Percentiles rank a stretch among this genome's conserved stretches.
phyloP scores from a whole-genome alignment of 139 green algal species.

The Raphidocelis subcapitata region DNA sequence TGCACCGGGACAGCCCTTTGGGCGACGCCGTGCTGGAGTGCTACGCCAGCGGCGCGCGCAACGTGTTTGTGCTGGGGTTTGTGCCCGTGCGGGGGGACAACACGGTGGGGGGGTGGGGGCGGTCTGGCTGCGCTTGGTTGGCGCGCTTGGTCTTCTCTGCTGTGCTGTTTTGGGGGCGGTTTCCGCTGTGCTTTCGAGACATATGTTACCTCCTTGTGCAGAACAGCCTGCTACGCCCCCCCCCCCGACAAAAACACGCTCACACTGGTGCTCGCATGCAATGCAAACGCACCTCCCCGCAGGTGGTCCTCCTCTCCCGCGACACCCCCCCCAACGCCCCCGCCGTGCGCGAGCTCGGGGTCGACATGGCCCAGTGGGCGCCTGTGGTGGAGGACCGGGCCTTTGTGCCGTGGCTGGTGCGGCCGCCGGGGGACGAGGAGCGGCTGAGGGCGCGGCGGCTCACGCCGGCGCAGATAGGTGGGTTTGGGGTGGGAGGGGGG shows the following conservation, averaged over 20 bases:
- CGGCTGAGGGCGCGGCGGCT: constrained; percentile 70
- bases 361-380: constrained; percentile 81
- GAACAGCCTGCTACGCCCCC: too few species aligned
- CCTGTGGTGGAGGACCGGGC: constrained; percentile 89
- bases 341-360: constrained; percentile 58
- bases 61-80: constrained; percentile 97
- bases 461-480: constrained; percentile 55
- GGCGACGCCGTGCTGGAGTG: constrained; percentile 96
- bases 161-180: too few species aligned
- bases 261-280: background rate
- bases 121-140: too few species aligned
- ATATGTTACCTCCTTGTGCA: too few species aligned
- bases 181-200: too few species aligned
- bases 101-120: constrained; percentile 47
- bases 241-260: constrained; percentile 30
- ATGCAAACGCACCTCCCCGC: too few species aligned
- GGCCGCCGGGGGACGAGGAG: constrained; percentile 74
- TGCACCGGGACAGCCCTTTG: constrained; percentile 92
- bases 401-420: constrained; percentile 94
- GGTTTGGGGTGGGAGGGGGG: too few species aligned
- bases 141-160: too few species aligned
- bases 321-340: constrained; percentile 73
- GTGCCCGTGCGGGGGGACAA: constrained; percentile 82
- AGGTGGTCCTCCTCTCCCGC: constrained; percentile 90
- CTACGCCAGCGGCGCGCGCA: constrained; percentile 88